Base-by-base conservation (phyloP, 2,329 filamentous ascomycete genomes). In the Neophaeococcomyces mojaviensis region DNA sequence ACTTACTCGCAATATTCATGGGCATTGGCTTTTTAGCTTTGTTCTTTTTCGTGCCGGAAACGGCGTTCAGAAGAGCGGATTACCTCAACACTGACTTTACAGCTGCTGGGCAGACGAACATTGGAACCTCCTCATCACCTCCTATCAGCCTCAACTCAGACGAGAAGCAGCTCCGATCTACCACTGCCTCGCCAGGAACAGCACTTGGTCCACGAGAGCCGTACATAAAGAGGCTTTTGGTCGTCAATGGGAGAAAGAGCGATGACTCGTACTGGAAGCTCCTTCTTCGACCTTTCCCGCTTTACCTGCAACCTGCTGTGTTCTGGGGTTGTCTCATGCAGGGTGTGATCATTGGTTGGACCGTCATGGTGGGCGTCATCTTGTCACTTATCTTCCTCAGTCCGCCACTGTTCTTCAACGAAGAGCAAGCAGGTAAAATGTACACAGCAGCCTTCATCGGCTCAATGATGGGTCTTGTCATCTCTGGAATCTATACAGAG, bases 261-360 rank as follows among this genome's bases (percentile, higher is more conserved):
- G 74, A 88, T 56, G 86, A 94, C 51, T 72, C 67, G 39, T 90
- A 90, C 65, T 71, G 74, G 57, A 76, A 76, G 53, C 70, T 84
- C 24, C 65, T 81, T 12, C 62, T 83, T 12, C 78, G 89, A 2
- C 90, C 89, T 0, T 82, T 96, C 44, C 86, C 86, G 0, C 75
- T 96, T 1, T 83, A 94, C 56, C 63, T 84, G 5, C 89, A 96
- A 61, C 89, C 88, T 0, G 86, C 86, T 6, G 87, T 96, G 55
- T 65, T 94, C 33, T 95, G 88, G 86, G 74, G 76, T 13, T 80
- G 77, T 58, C 71, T 96, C 3, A 86, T 89, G 40, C 89, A 95
- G 72, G 89, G 89, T 13, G 79, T 86, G 3, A 79, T 95, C 60
- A 95, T 96, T 59, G 90, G 89, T 53, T 97, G 90, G 89, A 94